A percentile compares a stretch with the other conserved stretches of the same genome.
phyloP scores from a whole-genome alignment of 1,284 basidiomycete genomes.

The Meira nashicola region DNA sequence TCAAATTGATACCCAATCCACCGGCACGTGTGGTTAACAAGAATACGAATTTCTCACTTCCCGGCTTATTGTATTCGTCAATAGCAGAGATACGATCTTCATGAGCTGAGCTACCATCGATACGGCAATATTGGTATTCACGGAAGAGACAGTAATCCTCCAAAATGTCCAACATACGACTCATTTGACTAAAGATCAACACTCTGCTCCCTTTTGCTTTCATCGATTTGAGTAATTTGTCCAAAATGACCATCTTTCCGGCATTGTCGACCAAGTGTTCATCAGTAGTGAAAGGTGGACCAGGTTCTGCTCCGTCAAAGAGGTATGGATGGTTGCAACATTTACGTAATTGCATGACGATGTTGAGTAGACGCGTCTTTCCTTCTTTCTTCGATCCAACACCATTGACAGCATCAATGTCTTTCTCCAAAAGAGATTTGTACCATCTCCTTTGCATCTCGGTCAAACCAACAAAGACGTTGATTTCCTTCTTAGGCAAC shows the following conservation, averaged over 20 bases:
- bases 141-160: conserved; percentile 97
- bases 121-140: conserved; percentile 80
- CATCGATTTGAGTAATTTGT: conserved; percentile 80
- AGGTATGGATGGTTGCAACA: conserved; percentile 62
- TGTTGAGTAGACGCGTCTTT: conserved; percentile 94
- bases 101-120: conserved; percentile 90
- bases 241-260: conserved; percentile 96
- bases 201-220: conserved; percentile 88
- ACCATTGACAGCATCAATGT: conserved; percentile 92
- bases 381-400: conserved; percentile 79
- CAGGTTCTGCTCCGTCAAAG: conserved; percentile 66
- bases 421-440: conserved; percentile 78
- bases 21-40: conserved; percentile 96
- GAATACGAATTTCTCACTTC: conserved; percentile 94
- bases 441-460: conserved; percentile 97
- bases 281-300: conserved; percentile 96
- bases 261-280: conserved; percentile 91
- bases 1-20: conserved; percentile 94
- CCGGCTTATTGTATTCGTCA: conserved; percentile 95
- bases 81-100: conserved; percentile 93
- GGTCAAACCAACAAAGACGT: conserved; percentile 93
- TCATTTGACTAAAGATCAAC: conserved; percentile 98
- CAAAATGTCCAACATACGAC: conserved; percentile 85
- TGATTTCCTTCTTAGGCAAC: conserved; percentile 97
- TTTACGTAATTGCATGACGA: conserved; percentile 87